Conservation (phyloP, 2,329 filamentous ascomycete species). For the Colletotrichum tabaci region DNA sequence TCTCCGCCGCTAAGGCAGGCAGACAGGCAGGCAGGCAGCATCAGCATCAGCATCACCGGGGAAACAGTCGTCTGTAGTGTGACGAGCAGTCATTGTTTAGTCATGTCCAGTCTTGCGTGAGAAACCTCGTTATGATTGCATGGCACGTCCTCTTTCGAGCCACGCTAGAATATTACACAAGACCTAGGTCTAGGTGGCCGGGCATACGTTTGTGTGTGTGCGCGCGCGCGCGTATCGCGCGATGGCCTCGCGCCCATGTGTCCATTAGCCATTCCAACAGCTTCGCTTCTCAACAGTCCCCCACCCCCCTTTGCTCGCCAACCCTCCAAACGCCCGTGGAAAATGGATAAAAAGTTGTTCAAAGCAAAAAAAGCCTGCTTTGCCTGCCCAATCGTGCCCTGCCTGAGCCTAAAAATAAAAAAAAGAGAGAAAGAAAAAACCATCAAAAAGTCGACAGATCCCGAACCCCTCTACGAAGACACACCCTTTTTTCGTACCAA, state of each 20-base stretch:
- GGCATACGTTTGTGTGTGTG: background rate
- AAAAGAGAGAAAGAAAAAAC: background rate
- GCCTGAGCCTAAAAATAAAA: background rate
- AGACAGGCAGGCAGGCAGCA: background rate
- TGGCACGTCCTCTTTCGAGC: background rate
- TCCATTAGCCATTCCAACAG: background rate
- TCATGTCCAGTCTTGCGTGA: conserved; percentile 3
- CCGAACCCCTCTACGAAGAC: conserved; percentile 8
- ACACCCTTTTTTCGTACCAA: conserved; percentile 7
- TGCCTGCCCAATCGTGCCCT: background rate
- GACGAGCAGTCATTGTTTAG: background rate
- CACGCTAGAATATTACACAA: conserved; percentile 16
- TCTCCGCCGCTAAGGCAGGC: background rate
- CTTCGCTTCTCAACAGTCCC: background rate
- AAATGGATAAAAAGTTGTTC: background rate
- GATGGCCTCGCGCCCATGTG: background rate
- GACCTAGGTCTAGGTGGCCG: background rate
- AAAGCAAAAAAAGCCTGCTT: conserved; percentile 5
- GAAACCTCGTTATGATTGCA: conserved; percentile 4
- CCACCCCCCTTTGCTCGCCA: background rate
- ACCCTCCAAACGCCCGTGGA: conserved; percentile 11
- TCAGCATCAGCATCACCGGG: conserved; percentile 9
- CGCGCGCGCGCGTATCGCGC: background rate
- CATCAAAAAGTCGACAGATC: background rate
- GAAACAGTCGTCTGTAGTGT: background rate